Conservation (phyloP, 2,329 filamentous ascomycete species). For the Calonectria fujianensis region DNA sequence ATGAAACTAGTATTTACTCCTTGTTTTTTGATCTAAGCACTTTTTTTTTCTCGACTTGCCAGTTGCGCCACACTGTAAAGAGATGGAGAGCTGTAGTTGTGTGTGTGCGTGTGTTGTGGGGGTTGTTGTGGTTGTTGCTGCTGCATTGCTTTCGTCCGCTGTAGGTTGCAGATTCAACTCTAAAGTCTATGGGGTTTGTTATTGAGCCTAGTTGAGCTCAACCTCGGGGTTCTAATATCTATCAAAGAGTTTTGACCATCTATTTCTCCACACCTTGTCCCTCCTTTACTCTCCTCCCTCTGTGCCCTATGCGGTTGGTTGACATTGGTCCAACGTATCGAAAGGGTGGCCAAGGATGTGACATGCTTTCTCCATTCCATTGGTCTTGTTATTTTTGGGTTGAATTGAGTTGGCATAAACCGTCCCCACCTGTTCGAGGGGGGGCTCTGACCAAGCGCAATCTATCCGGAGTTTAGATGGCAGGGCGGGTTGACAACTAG, state of each 20-base stretch:
- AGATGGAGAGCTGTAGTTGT: conserved; percentile 1
- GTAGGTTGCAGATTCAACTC: conserved; percentile 7
- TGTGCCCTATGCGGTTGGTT: no score
- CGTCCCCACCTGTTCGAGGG: background rate
- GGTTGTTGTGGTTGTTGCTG: background rate
- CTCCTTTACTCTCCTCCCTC: no score
- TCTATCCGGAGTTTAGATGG: background rate
- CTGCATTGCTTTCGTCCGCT: background rate
- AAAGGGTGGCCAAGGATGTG: background rate
- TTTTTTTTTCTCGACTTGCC: background rate
- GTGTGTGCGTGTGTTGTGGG: conserved; percentile 14
- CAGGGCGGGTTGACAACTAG: background rate
- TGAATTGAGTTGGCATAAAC: background rate
- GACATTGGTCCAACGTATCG: background rate
- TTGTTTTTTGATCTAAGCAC: conserved; percentile 41
- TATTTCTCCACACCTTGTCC: background rate
- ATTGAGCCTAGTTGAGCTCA: conserved; percentile 3
- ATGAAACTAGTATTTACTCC: conserved; percentile 54
- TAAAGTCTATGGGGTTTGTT: background rate
- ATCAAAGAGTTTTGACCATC: background rate
- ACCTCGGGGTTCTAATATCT: conserved; percentile 11
- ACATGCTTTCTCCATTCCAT: background rate
- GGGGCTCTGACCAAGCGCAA: conserved; percentile 1
- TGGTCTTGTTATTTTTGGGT: background rate
- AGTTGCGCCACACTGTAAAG: conserved; percentile 23